A percentile compares a stretch with the other conserved stretches of the same genome.
Evolutionary conservation across 2,329 filamentous ascomycete genomes (phyloP).

Genomic region (Bimuria novae-zelandiae): DNA sequence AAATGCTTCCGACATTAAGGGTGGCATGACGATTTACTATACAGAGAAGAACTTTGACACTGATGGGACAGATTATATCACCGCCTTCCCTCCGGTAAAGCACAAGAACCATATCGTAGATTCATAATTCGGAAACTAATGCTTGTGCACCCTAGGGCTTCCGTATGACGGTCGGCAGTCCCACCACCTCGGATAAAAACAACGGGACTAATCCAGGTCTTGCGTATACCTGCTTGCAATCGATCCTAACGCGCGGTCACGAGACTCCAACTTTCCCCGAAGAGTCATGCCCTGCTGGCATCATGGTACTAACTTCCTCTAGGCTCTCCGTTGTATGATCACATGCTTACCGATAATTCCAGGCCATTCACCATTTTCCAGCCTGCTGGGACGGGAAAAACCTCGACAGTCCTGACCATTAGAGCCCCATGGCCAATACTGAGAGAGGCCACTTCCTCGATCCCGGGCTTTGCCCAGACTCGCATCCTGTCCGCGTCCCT

Average conservation of each 20-base stretch:
- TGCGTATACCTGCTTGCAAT: slow-evolving; percentile 27
- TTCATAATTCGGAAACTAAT: background rate
- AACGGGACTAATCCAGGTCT: slow-evolving; percentile 17
- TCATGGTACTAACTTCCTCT: slow-evolving; percentile 5
- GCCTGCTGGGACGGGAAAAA: slow-evolving; percentile 53
- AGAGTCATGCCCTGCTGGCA: slow-evolving; percentile 7
- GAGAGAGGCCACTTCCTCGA: slow-evolving; percentile 21
- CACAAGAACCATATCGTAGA: background rate
- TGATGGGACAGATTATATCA: slow-evolving; percentile 31
- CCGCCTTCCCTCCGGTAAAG: slow-evolving; percentile 29
- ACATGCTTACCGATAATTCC: slow-evolving; percentile 5
- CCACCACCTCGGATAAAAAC: slow-evolving; percentile 28
- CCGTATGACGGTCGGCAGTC: slow-evolving; percentile 40
- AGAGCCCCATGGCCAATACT: slow-evolving; percentile 47
- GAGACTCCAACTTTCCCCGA: slow-evolving; percentile 13
- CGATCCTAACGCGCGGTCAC: slow-evolving; percentile 29
- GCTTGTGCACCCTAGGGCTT: slow-evolving; percentile 25
- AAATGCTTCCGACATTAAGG: slow-evolving; percentile 30
- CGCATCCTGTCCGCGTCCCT: slow-evolving; percentile 26
- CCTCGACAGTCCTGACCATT: slow-evolving; percentile 58
- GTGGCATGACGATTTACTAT: slow-evolving; percentile 42
- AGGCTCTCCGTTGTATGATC: no score
- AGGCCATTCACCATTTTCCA: slow-evolving; percentile 19
- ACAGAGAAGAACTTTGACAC: slow-evolving; percentile 43
- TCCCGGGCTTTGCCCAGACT: slow-evolving; percentile 20